Conservation (phyloP, 371 early-diverging fungal species). For the Mortierella sp. region DNA sequence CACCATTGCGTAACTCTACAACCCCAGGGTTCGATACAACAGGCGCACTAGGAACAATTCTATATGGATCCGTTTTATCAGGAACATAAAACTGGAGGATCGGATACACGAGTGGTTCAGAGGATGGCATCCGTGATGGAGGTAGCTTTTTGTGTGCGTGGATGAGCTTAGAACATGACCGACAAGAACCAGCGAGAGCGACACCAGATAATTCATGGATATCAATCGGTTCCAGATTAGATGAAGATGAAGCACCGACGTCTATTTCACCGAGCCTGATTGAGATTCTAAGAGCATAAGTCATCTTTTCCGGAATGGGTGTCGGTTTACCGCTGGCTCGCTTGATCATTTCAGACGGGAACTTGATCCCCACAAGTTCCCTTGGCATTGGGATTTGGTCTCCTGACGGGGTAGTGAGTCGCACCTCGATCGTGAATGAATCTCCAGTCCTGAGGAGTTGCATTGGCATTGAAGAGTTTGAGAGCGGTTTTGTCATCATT, state of each 20-base stretch:
- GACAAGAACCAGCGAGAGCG: slow-evolving; percentile 23
- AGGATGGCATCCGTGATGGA: slow-evolving; percentile 9
- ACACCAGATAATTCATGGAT: not conserved
- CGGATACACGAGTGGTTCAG: slow-evolving; percentile 24
- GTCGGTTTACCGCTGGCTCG: slow-evolving; percentile 26
- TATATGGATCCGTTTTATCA: slow-evolving; percentile 1
- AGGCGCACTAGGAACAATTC: not conserved
- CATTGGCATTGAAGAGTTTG: slow-evolving; percentile 9
- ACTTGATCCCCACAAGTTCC: slow-evolving; percentile 15
- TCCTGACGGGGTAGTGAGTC: not conserved
- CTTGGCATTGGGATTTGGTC: slow-evolving; percentile 17
- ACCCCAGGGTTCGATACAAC: slow-evolving; percentile 21
- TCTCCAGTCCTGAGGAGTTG: slow-evolving; percentile 48
- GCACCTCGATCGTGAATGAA: slow-evolving; percentile 32
- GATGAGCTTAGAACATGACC: slow-evolving; percentile 33
- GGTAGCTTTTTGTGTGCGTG: slow-evolving; percentile 35
- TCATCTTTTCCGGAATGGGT: slow-evolving; percentile 29
- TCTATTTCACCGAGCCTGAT: slow-evolving; percentile 23
- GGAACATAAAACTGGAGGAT: slow-evolving; percentile 42
- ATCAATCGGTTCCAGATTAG: not conserved
- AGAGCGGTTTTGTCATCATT: not conserved
- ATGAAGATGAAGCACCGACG: not conserved
- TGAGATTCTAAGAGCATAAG: slow-evolving; percentile 16
- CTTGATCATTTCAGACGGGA: slow-evolving; percentile 36
- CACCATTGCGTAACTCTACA: slow-evolving; percentile 36